These are phyloP conservation scores for Platanus orientalis DNA, from an alignment of 164 flowering plant species.

Conservation along the genomic window DNA sequence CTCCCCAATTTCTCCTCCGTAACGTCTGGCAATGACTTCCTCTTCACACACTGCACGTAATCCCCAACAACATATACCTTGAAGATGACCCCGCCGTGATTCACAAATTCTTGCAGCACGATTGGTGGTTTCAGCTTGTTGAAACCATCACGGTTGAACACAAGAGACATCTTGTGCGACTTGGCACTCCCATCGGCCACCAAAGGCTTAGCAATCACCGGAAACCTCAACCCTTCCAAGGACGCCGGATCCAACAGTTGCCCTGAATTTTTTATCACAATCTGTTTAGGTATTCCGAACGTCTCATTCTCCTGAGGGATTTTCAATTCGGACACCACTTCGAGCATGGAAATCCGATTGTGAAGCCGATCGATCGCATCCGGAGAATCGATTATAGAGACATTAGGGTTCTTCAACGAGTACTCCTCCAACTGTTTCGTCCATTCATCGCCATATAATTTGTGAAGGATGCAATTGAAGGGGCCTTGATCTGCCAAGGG, in stretches of 20 bases:
- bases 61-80: slow-evolving; percentile 83
- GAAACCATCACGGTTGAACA: slow-evolving; percentile 52
- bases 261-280: slow-evolving; percentile 44
- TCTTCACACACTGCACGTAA: slow-evolving; percentile 62
- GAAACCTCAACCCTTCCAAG: slow-evolving; percentile 48
- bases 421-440: slow-evolving; percentile 24
- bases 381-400: slow-evolving; percentile 29
- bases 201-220: slow-evolving; percentile 80
- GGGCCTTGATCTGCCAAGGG: slow-evolving; percentile 40
- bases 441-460: slow-evolving; percentile 36
- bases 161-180: slow-evolving; percentile 75
- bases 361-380: slow-evolving; percentile 36
- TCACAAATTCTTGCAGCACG: slow-evolving; percentile 80
- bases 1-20: slow-evolving; percentile 53
- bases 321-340: slow-evolving; percentile 59
- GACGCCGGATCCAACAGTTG: slow-evolving; percentile 25
- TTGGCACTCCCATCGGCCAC: slow-evolving; percentile 83
- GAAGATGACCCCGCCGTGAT: slow-evolving; percentile 86
- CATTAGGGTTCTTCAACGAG: slow-evolving; percentile 21
- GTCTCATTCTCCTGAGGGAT: slow-evolving; percentile 23
- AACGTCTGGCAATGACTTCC: slow-evolving; percentile 75
- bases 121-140: slow-evolving; percentile 55
- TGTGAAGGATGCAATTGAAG: slow-evolving; percentile 42
- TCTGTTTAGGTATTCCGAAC: slow-evolving; percentile 77
- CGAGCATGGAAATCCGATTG: slow-evolving; percentile 84